A percentile compares a stretch with the other conserved stretches of the same genome.
Conservation (phyloP, 2,329 filamentous ascomycete species). For the Penicillium janthinellum region DNA sequence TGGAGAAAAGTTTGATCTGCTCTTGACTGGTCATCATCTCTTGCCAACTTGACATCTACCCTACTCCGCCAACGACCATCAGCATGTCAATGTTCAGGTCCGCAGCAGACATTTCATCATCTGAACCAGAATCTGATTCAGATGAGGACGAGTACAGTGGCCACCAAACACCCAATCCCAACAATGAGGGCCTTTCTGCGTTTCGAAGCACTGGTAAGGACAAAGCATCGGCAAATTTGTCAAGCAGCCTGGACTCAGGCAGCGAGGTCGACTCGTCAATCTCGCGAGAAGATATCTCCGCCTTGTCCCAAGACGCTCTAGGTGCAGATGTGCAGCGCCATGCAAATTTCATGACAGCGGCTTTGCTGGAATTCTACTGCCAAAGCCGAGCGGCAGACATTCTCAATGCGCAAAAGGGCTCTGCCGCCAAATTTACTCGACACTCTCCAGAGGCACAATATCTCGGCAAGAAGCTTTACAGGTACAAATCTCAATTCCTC, state of each 20-base stretch:
- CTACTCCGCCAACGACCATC: neutral
- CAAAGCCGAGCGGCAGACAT: slow-evolving; percentile 47
- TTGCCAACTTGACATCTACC: neutral
- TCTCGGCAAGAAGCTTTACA: slow-evolving; percentile 46
- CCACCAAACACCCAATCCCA: slow-evolving; percentile 12
- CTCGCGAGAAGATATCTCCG: slow-evolving; percentile 23
- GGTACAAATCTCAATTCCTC: slow-evolving; percentile 46
- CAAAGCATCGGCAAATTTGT: neutral
- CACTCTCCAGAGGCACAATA: slow-evolving; percentile 47
- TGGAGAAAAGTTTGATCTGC: neutral
- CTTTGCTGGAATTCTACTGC: slow-evolving; percentile 50
- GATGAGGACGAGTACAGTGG: slow-evolving; percentile 16
- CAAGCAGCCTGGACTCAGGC: slow-evolving; percentile 3
- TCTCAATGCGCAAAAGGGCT: slow-evolving; percentile 44
- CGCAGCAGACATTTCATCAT: slow-evolving; percentile 42
- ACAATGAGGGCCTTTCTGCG: neutral
- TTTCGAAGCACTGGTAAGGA: slow-evolving; percentile 1
- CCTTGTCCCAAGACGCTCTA: slow-evolving; percentile 26
- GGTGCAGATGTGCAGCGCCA: slow-evolving; percentile 41
- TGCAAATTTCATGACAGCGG: slow-evolving; percentile 46
- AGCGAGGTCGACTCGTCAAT: slow-evolving; percentile 19
- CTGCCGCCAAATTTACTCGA: slow-evolving; percentile 38
- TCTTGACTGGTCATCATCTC: neutral
- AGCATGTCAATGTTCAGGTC: slow-evolving; percentile 47
- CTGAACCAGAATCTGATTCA: slow-evolving; percentile 35